These are phyloP conservation scores for Rosa chinensis DNA, from an alignment of 306 rosid species.

Conservation along the genomic window DNA sequence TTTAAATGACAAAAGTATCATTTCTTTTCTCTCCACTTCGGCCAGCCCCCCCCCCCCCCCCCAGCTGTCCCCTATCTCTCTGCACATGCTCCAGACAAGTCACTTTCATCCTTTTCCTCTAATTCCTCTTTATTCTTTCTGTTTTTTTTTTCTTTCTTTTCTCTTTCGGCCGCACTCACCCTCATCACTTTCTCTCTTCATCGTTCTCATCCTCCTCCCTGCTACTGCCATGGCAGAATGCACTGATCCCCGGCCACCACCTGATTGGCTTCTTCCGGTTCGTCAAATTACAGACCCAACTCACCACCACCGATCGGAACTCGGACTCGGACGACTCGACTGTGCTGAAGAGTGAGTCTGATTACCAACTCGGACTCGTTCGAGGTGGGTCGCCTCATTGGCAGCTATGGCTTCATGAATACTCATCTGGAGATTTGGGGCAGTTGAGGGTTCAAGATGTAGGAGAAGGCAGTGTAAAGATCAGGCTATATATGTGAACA, in stretches of 20 bases:
- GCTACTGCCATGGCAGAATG: too few relatives aligned
- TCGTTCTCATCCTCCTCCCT: too few relatives aligned
- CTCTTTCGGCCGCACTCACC: too few relatives aligned
- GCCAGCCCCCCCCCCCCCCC: too few relatives aligned
- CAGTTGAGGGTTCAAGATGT: conserved; percentile 73
- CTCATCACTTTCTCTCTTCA: too few relatives aligned
- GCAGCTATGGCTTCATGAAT: conserved; percentile 86
- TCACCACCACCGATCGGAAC: conserved; percentile 17
- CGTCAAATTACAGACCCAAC: conserved; percentile 13
- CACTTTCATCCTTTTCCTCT: too few relatives aligned
- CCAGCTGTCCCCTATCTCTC: too few relatives aligned
- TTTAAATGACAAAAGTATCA: too few relatives aligned
- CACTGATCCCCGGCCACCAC: conserved; percentile 28
- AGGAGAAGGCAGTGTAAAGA: conserved; percentile 86
- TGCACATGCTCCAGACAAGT: too few relatives aligned
- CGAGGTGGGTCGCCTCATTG: conserved; percentile 86
- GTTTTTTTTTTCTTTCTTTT: too few relatives aligned
- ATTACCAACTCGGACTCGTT: conserved; percentile 70
- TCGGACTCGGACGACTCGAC: conserved; percentile 20
- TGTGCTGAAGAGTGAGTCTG: conserved; percentile 44
- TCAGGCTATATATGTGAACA: conserved; percentile 54
- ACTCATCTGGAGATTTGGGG: conserved; percentile 51
- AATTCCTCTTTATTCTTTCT: too few relatives aligned
- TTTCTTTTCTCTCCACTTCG: too few relatives aligned
- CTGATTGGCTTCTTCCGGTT: conserved; percentile 22